phyloP scores from a whole-genome alignment of 179 eudicot species.

The Spinacia oleracea region DNA sequence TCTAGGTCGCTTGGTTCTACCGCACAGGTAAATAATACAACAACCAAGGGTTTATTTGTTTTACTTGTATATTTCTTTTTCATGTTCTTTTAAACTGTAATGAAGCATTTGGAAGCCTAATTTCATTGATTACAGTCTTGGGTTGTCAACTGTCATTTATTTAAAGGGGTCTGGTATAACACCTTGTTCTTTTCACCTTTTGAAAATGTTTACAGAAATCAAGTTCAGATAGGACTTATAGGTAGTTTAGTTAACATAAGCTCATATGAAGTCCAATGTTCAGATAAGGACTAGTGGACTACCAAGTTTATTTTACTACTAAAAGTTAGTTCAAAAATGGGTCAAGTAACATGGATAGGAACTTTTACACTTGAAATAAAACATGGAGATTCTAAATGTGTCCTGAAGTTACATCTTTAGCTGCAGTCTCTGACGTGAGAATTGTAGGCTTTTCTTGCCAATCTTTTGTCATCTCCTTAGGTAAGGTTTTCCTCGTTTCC shows the following conservation, averaged over 20 bases:
- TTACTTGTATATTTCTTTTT: background rate
- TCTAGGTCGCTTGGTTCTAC: conserved; percentile 81
- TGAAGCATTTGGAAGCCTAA: background rate
- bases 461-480: background rate
- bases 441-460: background rate
- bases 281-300: background rate
- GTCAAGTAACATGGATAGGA: background rate
- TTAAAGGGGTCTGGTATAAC: background rate
- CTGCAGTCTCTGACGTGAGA: background rate
- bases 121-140: background rate
- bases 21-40: conserved; percentile 57
- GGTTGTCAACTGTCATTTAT: background rate
- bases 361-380: background rate
- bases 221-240: background rate
- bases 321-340: background rate
- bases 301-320: background rate
- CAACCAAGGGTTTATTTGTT: background rate
- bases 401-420: background rate
- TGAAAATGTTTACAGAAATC: too few relatives aligned
- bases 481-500: background rate
- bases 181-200: background rate
- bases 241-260: too few relatives aligned
- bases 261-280: background rate
- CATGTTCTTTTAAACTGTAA: background rate
- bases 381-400: background rate